Base-by-base conservation (phyloP, 257 asterid genomes). In the Solanum ossicruentum region DNA sequence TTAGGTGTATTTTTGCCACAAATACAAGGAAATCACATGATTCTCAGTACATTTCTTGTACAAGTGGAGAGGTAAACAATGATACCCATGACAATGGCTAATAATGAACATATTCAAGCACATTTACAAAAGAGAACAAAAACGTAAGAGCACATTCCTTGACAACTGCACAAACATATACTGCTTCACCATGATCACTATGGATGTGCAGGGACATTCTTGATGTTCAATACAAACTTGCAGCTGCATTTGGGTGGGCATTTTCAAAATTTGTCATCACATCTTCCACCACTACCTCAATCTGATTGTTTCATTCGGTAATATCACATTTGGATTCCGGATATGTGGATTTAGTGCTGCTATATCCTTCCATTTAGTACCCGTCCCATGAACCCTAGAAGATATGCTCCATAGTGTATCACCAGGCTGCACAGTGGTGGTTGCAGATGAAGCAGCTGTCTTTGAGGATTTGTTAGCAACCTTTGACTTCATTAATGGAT, bases 321-420 rank as follows among this genome's bases (percentile, higher is more conserved):
- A 57, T 56, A 91, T 85, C 58, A 90, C 86, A 60, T 93, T 90
- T 23, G 95, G 97, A 87, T 94, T 93, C 69, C 97, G 92, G 75
- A 87, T 89, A 69, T 87, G 95, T 79, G 94, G 90, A 87, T 91
- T 95, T 26, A 85, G 92, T 11, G 88, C 86, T 23, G 89, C 92
- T 52, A 87, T 85, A 80, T 90, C 93, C 89, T 91, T 91, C 94
- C 93, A 86, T 80, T 88, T 91, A 12, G 88, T 84, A 17, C 93
- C 95, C 7, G 87, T 89, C 51, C 96, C 98, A 58, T 86, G 87
- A 23, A 83, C 92, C 45, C 92, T 92, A 45, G 93, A 91, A 45
- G 97, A 94, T 67, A 96, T 87, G 89, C 98, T 94, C 99, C 99
- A 96, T 81, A 96, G 80, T 6, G 92, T 83, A 80, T 97, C 97